Percentiles rank a stretch among this genome's conserved stretches.
Conservation (phyloP, 441 rosid species). For the Syzygium malaccense region DNA sequence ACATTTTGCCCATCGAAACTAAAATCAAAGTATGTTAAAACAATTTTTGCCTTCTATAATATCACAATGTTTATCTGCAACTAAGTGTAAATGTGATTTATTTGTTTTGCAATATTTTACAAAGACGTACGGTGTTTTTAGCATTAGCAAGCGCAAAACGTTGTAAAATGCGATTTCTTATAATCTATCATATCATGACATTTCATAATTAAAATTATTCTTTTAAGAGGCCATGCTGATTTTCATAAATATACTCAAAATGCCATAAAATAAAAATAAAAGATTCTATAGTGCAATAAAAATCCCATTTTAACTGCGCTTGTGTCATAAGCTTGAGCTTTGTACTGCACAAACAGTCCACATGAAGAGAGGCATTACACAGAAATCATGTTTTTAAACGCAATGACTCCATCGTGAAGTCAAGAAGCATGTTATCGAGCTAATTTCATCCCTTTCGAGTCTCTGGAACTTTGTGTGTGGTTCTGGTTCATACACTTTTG, state of each 20-base stretch:
- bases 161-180: background rate
- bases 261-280: no score
- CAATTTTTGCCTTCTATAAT: background rate
- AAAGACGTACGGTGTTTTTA: background rate
- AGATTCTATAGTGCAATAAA: no score
- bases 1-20: background rate
- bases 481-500: background rate
- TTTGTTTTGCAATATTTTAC: background rate
- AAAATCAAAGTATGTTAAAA: background rate
- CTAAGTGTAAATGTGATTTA: background rate
- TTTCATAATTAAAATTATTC: no score
- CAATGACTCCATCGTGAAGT: background rate
- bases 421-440: background rate
- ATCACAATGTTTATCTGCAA: background rate
- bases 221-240: no score
- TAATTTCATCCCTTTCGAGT: background rate
- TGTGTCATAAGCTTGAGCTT: background rate
- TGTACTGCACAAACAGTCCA: background rate
- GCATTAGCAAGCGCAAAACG: background rate
- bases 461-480: background rate
- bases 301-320: no score
- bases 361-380: background rate
- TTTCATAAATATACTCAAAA: no score
- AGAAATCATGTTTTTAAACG: background rate
- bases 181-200: no score